phyloP scores from a whole-genome alignment of 2,329 filamentous ascomycete genomes.

The Cladosporium phlei region DNA sequence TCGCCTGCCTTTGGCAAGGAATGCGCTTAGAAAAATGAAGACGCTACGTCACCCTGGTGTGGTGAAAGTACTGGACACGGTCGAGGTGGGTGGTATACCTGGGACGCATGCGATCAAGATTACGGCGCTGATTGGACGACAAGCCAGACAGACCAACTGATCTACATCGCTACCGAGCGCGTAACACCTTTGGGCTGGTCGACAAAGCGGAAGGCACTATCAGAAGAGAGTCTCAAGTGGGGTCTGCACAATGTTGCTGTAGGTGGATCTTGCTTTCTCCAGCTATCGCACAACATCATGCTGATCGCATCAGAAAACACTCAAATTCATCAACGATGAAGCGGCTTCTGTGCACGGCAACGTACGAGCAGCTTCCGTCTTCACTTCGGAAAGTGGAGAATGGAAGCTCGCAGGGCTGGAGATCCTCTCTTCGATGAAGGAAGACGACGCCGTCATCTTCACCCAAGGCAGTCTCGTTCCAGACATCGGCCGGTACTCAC shows the following conservation, averaged over 20 bases:
- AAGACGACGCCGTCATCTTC: slow-evolving; percentile 90
- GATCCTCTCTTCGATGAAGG: slow-evolving; percentile 87
- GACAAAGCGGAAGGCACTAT: slow-evolving; percentile 79
- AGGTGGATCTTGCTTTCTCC: slow-evolving; percentile 24
- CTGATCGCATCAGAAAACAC: slow-evolving; percentile 59
- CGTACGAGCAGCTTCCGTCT: slow-evolving; percentile 79
- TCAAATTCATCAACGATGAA: slow-evolving; percentile 95
- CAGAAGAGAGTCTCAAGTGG: slow-evolving; percentile 94
- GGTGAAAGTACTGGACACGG: slow-evolving; percentile 87
- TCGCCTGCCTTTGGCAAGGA: slow-evolving; percentile 79
- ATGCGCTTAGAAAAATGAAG: slow-evolving; percentile 87
- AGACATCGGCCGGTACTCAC: slow-evolving; percentile 75
- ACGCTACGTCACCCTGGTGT: slow-evolving; percentile 92
- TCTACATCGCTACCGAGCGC: slow-evolving; percentile 93
- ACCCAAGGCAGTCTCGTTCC: slow-evolving; percentile 84
- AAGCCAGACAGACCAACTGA: slow-evolving; percentile 79
- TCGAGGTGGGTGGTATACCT: slow-evolving; percentile 62
- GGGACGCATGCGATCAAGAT: background rate
- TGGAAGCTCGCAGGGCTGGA: slow-evolving; percentile 97
- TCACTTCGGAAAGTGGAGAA: slow-evolving; percentile 91
- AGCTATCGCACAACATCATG: background rate
- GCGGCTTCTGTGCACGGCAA: slow-evolving; percentile 87
- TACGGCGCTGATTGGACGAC: slow-evolving; percentile 29
- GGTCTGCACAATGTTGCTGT: slow-evolving; percentile 82
- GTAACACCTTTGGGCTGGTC: slow-evolving; percentile 85